Evolutionary conservation across 2,329 filamentous ascomycete species (phyloP).

Genomic region (Magnaporthales sp.): DNA sequence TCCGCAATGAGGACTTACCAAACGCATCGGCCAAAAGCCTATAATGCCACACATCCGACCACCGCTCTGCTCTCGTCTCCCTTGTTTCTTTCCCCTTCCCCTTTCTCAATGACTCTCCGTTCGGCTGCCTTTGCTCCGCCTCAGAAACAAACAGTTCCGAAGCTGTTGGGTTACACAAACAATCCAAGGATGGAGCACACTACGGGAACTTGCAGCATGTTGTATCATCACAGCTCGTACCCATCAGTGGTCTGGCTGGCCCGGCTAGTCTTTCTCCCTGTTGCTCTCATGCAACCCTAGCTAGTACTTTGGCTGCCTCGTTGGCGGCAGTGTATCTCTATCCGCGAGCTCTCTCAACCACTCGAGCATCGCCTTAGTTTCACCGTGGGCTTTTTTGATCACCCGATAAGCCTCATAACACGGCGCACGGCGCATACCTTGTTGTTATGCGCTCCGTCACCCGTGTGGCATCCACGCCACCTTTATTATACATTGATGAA

Average conservation of each 20-base stretch:
- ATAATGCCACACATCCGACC: neutral
- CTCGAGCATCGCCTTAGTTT: neutral
- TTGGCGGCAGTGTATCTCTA: neutral
- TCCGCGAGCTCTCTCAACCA: neutral
- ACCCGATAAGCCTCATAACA: neutral
- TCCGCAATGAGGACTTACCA: neutral
- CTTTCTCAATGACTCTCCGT: neutral
- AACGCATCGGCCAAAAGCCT: no score
- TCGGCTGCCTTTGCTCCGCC: neutral
- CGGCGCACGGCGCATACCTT: neutral
- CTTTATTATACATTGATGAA: neutral
- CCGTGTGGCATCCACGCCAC: neutral
- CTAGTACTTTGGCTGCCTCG: neutral
- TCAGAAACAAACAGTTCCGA: neutral
- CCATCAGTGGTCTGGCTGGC: neutral
- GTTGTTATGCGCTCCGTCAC: neutral
- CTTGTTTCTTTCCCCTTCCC: neutral
- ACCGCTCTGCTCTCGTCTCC: neutral
- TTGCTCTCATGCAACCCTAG: neutral
- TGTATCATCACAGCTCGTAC: neutral
- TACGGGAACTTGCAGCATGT: neutral
- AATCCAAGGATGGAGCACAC: neutral
- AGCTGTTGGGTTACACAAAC: neutral
- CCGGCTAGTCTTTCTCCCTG: neutral
- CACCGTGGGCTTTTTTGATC: neutral